Evolutionary conservation across 306 rosid genomes (phyloP), one percentile per base, ranked within the genome.

Genomic region (Castanea crenata): DNA sequence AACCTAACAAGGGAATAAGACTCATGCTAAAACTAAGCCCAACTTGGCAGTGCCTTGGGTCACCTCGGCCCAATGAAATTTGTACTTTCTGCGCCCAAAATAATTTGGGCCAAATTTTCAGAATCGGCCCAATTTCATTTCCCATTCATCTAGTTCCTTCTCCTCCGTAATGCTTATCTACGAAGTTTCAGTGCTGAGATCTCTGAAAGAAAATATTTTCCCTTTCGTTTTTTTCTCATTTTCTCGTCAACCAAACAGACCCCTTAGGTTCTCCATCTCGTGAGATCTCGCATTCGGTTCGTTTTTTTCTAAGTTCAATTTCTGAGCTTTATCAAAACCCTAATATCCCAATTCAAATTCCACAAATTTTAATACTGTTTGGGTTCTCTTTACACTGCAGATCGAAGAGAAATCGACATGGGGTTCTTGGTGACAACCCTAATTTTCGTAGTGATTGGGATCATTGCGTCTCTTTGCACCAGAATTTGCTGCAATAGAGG

Each of bases 401-500:
- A 87, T 90, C 90, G 85, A 54, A 73, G 76, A 72, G 56, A 86
- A 84, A 88, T 80, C 88, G 79, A 55, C 55, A 93, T 93, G 98
- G 98, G 94, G 73, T 93, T 93, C 81, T 74, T 93, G 82, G 87
- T 91, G 38, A 93, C 98, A 35, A 81, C 91, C 81, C 87, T 91
- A 74, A 91, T 93, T 76, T 93, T 91, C 81, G 52, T 41, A 55
- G 89, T 87, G 83, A 76, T 91, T 85, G 98, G 97, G 27, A 84
- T 93, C 81, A 93, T 91, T 78, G 93, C 88, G 8, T 86, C 91
- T 71, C 83, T 93, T 35, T 91, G 93, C 82, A 83, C 92, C 85
- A 87, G 91, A 86, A 90, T 93, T 83, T 93, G 98, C 84, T 90
- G 90, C 84, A 89, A 88, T 49, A 83, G 85, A 87, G 98, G 98